Evolutionary conservation across 805 yeast species (phyloP), one percentile per base, ranked within the genome.

Genomic region (Hanseniaspora lindneri): DNA sequence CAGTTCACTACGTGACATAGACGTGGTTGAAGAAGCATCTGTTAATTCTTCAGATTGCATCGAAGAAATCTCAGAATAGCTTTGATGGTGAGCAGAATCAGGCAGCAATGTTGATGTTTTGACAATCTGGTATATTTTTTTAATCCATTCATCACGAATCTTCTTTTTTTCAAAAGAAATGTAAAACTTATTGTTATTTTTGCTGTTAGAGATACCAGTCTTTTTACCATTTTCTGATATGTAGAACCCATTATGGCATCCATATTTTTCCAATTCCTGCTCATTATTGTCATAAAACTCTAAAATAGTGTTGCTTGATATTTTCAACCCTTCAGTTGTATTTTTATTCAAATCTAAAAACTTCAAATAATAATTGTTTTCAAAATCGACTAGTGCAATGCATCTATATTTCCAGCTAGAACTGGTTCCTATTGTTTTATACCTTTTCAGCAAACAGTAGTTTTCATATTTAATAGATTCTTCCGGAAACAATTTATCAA

Each of bases 121-220:
- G 23, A 48, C 17, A 6, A 48, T 47, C 29, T 35, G 41, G 13
- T 29, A 47, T 2, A 40, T 6, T 9, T 14, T 13, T 24, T 40
- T 35, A n/a, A 47, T 33, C 44, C 51, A 40, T 16, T 73, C 70
- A 8, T 83, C 74, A 92, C 94, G 83, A 9, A 66, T 66, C 56
- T 81, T 88, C 50, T 89, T 71, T 58, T 86, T 95, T 24, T 69
- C 72, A 39, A 81, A 81, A 8, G 81, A 77, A 60, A 87, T 94
- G 2, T 92, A 81, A 62, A 94, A 84, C 47, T 86, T 73, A 44
- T 75, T 72, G 56, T 80, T 84, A 54, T 72, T 77, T 1, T 75
- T 73, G 25, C 57, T 52, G 32, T 59, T 55, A 1, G 66, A 61
- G 54, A 66, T 47, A 25, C 68, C 69, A 32, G 61, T 54, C 52